Base-by-base conservation (phyloP, 805 yeast species). In the Yarrowia phangngaensis region DNA sequence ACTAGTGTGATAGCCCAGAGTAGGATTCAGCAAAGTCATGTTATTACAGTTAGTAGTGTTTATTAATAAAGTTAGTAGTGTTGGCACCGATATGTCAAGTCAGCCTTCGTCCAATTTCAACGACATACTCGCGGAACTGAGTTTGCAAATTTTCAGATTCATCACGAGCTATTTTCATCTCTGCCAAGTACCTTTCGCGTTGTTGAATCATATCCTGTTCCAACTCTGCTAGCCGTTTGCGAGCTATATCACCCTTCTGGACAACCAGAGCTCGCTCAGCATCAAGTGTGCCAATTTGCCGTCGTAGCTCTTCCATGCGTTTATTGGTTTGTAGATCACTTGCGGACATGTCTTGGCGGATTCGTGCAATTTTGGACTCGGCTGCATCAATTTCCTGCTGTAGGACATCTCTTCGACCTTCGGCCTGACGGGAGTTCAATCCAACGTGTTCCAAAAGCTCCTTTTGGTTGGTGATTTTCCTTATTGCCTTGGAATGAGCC, bases 61-160 rank as follows among this genome's bases (percentile, higher is more conserved):
- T 28, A 34, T 34, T 34, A 12, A 34, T 34, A n/a, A 5, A 22
- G 8, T 19, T 24, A 15, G 12, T 29, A 26, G 8, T 17, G 4
- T 13, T 19, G 3, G 23, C 41, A 35, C 41, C 13, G 8, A 34
- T 5, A 19, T 33, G 38, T 33, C 19, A 38, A 14, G 26, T 27
- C 9, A 38, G 26, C 6, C 45, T 7, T n/a, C 45, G 7, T 8
- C 45, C 45, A 0, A 38, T 24, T 24, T 38, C 45, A 8, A 38
- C 45, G 20, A 38, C 26, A 11, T 38, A 38, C 24, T 38, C 32
- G 4, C 45, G n/a, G 19, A 38, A 38, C 45, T 38, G 45, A 7
- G 45, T 38, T 24, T 38, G 45, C 13, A 38, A 32, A 12, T 38
- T 38, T 1, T 38, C 45, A 2, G 45, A 27, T n/a, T 26, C 45